These are phyloP conservation scores for Geotrichum australiense DNA, from an alignment of 1,139 yeast species.

Conservation along the genomic window DNA sequence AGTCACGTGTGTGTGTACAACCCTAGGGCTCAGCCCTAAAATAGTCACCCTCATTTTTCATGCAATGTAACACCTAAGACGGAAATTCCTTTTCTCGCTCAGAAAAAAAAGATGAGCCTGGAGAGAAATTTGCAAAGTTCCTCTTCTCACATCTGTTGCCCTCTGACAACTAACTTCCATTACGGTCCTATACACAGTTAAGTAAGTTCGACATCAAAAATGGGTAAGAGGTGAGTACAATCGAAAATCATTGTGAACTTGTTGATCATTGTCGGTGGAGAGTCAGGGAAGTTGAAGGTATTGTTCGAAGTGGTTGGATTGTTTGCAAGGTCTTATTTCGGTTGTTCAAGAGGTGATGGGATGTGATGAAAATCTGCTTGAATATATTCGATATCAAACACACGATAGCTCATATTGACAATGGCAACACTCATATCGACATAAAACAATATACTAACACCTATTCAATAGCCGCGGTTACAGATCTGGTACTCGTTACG, in stretches of 20 bases:
- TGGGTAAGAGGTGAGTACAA: conserved; percentile 65
- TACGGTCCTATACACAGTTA: conserved; percentile 23
- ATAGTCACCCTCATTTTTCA: conserved; percentile 2
- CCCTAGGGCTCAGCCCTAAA: conserved; percentile 19
- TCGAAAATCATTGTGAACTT: neutral
- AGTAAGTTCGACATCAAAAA: conserved; percentile 36
- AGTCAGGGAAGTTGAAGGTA: no score
- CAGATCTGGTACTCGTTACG: conserved; percentile 99
- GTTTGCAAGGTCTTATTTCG: no score
- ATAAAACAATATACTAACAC: conserved; percentile 14
- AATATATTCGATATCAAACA: no score
- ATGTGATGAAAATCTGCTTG: no score
- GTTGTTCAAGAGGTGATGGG: no score
- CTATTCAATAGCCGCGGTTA: conserved; percentile 75
- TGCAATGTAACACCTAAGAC: neutral
- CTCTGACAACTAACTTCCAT: conserved; percentile 12
- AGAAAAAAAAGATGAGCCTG: conserved; percentile 6
- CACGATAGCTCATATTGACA: no score
- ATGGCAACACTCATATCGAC: neutral
- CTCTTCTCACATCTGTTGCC: conserved; percentile 13
- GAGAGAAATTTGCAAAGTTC: conserved; percentile 1
- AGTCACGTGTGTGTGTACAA: neutral
- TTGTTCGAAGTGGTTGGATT: no score
- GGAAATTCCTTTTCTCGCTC: neutral
- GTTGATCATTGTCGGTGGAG: neutral